A percentile compares a stretch with the other conserved stretches of the same genome.
phyloP scores from a whole-genome alignment of 2,329 filamentous ascomycete species.

The Pyrenochaeta sp. region DNA sequence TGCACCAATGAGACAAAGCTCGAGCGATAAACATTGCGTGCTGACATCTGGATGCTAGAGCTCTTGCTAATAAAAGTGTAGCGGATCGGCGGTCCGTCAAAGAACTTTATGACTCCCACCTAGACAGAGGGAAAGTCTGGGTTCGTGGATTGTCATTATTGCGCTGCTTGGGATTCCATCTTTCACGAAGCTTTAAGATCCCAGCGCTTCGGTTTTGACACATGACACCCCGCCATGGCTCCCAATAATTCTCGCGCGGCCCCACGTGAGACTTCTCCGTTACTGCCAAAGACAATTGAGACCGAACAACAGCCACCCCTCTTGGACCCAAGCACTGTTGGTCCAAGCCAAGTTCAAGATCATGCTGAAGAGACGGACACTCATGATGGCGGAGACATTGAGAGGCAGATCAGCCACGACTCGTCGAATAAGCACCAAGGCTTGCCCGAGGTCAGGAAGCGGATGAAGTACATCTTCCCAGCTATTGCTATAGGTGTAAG shows the following conservation, averaged over 20 bases:
- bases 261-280: slow-evolving; percentile 55
- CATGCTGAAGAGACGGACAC: slow-evolving; percentile 12
- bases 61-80: too few relatives aligned
- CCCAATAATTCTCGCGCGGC: neutral
- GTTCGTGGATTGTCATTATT: too few relatives aligned
- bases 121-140: too few relatives aligned
- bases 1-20: neutral
- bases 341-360: slow-evolving; percentile 31
- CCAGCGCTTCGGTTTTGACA: too few relatives aligned
- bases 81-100: too few relatives aligned
- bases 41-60: too few relatives aligned
- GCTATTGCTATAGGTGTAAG: slow-evolving; percentile 68
- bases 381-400: slow-evolving; percentile 43
- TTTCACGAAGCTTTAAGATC: too few relatives aligned
- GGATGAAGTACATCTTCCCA: slow-evolving; percentile 66
- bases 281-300: slow-evolving; percentile 45
- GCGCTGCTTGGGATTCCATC: too few relatives aligned
- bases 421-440: slow-evolving; percentile 52
- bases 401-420: slow-evolving; percentile 43
- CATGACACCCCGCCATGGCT: slow-evolving; percentile 3
- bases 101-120: too few relatives aligned
- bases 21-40: neutral
- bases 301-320: slow-evolving; percentile 16
- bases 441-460: slow-evolving; percentile 57
- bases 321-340: slow-evolving; percentile 32